A percentile compares a stretch with the other conserved stretches of the same genome.
phyloP scores from a whole-genome alignment of 2,329 filamentous ascomycete species.

The Cryphonectria radicalis region DNA sequence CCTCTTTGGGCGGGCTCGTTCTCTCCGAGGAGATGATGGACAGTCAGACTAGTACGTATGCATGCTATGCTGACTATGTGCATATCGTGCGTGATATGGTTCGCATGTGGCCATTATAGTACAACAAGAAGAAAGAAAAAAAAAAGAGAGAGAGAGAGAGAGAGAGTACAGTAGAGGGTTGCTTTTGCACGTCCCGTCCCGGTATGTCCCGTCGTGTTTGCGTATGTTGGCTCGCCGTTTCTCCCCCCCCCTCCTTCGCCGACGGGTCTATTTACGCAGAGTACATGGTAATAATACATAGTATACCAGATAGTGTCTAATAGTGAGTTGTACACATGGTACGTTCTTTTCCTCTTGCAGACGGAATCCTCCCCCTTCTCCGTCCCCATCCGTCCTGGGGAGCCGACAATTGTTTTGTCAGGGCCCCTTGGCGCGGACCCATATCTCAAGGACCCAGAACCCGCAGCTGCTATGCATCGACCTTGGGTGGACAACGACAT shows the following conservation, averaged over 20 bases:
- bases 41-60: not conserved
- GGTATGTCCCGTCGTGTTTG: not conserved
- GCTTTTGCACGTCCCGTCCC: not conserved
- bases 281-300: not conserved
- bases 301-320: not conserved
- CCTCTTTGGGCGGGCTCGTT: not conserved
- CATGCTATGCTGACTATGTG: not conserved
- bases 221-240: not conserved
- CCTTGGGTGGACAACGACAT: not conserved
- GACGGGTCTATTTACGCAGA: not conserved
- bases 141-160: too few species aligned
- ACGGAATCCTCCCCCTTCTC: not conserved
- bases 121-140: not conserved
- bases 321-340: not conserved
- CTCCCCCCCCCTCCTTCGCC: not conserved
- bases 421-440: not conserved
- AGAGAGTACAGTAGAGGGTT: too few species aligned
- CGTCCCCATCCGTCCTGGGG: not conserved
- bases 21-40: not conserved
- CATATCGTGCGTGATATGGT: not conserved
- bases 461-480: not conserved
- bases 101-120: conserved; percentile 3
- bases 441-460: conserved; percentile 6
- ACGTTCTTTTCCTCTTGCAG: not conserved
- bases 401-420: conserved; percentile 3